Conservation (phyloP, 345 rosid species). For the Heritiera fomes region DNA sequence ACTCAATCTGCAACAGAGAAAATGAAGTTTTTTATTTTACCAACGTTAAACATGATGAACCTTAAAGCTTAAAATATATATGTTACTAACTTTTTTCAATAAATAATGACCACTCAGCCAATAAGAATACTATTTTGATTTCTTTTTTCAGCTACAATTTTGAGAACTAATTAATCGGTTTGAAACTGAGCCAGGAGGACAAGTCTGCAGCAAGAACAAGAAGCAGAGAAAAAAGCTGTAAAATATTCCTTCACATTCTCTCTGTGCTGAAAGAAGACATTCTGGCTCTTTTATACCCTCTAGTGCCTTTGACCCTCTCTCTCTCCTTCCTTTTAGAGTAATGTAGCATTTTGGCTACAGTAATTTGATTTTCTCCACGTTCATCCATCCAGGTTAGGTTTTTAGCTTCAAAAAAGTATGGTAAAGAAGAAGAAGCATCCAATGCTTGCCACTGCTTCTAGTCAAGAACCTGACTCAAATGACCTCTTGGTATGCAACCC, state of each 20-base stretch:
- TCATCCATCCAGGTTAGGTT: background rate
- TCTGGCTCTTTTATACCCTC: conserved; percentile 18
- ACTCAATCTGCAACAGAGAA: background rate
- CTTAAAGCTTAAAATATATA: too few species aligned
- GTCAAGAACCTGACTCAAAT: conserved; percentile 28
- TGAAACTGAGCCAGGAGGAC: conserved; percentile 24
- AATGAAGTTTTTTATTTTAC: too few species aligned
- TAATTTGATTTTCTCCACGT: background rate
- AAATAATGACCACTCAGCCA: too few species aligned
- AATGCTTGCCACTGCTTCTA: conserved; percentile 15
- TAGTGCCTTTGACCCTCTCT: conserved; percentile 14
- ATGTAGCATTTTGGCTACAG: background rate
- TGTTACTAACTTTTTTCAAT: too few species aligned
- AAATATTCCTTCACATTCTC: conserved; percentile 26
- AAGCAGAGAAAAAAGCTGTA: conserved; percentile 3
- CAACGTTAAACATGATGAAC: too few species aligned
- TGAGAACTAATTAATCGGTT: background rate
- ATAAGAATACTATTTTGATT: too few species aligned
- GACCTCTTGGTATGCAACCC: conserved; percentile 27
- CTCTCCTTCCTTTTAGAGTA: background rate
- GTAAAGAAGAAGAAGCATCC: conserved; percentile 35
- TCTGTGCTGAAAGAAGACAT: conserved; percentile 24
- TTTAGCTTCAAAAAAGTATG: conserved; percentile 20
- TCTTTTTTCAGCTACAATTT: too few species aligned
- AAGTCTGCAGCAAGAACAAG: conserved; percentile 27